Evolutionary conservation across 164 flowering plant species (phyloP).

Genomic region (Kalanchoe fedtschenkoi): DNA sequence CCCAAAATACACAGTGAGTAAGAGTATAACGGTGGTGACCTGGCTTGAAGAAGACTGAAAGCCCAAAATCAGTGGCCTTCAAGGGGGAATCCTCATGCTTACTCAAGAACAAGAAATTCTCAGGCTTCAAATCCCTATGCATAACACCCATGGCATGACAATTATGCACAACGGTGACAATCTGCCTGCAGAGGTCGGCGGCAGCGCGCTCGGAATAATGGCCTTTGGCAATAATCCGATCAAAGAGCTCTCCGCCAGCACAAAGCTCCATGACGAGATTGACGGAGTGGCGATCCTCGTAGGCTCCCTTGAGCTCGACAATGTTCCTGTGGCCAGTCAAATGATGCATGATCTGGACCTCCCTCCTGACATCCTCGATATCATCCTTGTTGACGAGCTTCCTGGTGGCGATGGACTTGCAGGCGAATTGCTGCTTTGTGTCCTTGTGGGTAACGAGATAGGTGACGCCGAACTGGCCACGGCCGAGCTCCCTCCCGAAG

Average conservation of each 20-base stretch:
- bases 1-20: neutral
- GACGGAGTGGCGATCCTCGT: conserved; percentile 68
- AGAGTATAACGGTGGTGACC: conserved; percentile 23
- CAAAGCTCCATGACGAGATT: conserved; percentile 79
- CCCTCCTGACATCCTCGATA: conserved; percentile 71
- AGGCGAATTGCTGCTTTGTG: conserved; percentile 51
- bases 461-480: conserved; percentile 87
- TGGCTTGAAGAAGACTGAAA: conserved; percentile 77
- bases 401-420: conserved; percentile 79
- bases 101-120: conserved; percentile 66
- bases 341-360: conserved; percentile 94
- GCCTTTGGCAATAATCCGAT: conserved; percentile 78
- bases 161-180: conserved; percentile 56
- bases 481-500: conserved; percentile 79
- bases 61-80: conserved; percentile 83
- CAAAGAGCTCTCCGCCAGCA: conserved; percentile 85
- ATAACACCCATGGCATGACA: conserved; percentile 88
- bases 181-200: conserved; percentile 57
- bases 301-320: conserved; percentile 70
- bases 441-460: conserved; percentile 54
- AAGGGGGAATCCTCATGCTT: conserved; percentile 50
- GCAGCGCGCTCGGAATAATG: conserved; percentile 86
- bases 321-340: conserved; percentile 72
- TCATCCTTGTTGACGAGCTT: conserved; percentile 56
- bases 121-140: conserved; percentile 88